Base-by-base conservation (phyloP, 1,139 yeast genomes). In the Saccharomyces hybrid region DNA sequence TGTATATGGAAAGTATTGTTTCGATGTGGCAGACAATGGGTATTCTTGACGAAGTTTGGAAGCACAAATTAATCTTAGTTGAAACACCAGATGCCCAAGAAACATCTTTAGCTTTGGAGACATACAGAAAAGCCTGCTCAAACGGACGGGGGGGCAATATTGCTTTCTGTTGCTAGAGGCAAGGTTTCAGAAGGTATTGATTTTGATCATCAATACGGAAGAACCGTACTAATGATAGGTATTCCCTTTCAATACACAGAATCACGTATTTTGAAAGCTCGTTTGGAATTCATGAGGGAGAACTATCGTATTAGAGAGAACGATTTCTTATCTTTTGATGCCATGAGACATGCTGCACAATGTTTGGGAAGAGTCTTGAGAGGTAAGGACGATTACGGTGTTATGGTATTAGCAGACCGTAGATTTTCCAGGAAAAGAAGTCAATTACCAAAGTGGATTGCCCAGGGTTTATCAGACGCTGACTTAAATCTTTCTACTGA, bases 31-130 rank as follows among this genome's bases (percentile, higher is more conserved):
- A 93, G 71, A 84, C 84, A 24, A 93, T 93, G 97, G 98, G 99
- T 51, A 93, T 93, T 47, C 74, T 93, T 62, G 99, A 93, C 71
- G 98, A 95, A 70, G 98, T 95, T 11, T 95, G 99, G 99, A 91
- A 93, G 70, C 90, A 93, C 70, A 93, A 93, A 69, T 77, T 93
- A 61, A 91, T 93, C 61, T 75, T 93, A 48, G 98, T 95, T n/a
- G 99, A 93, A 71, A 93, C 99, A 0, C 99, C 99, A 0, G 99
- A 93, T 79, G 96, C 97, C 0, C 99, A 95, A 70, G 99, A 95
- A 71, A 93, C 99, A 0, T 86, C 97, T 1, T 73, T 93, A 59
- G 99, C 99, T 0, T 74, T 93, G 60, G 99, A 95, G 63, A 93
- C 99, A 0, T 93, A 91, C 68, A 78, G 99, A 64, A 88, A 91